Evolutionary conservation across 257 asterid genomes (phyloP).

Genomic region (Solanum tacnaense): DNA sequence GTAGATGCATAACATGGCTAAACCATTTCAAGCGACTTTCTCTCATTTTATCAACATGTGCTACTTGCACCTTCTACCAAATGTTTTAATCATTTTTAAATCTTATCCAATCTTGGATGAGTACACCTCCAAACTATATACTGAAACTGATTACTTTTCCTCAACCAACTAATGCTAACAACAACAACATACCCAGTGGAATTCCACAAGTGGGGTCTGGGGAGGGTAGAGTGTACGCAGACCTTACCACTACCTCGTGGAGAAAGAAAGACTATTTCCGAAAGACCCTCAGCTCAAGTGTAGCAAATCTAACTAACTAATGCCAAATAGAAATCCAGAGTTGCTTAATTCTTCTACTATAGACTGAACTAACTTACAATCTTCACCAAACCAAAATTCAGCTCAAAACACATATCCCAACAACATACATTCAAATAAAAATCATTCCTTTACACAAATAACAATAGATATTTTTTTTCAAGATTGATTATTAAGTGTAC

Average conservation of each 20-base stretch:
- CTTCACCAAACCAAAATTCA: neutral
- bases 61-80: neutral
- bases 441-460: neutral
- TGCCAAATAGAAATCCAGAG: neutral
- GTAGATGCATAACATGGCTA: neutral
- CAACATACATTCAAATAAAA: neutral
- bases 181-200: neutral
- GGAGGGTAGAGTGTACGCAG: neutral
- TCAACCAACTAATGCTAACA: neutral
- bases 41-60: neutral
- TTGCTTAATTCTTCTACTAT: neutral
- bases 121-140: neutral
- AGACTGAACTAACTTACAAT: neutral
- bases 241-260: neutral
- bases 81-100: neutral
- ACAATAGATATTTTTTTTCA: neutral
- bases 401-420: neutral
- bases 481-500: too few relatives aligned
- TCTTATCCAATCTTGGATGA: neutral
- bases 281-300: neutral
- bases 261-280: neutral
- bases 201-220: neutral
- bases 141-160: neutral
- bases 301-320: neutral
- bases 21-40: neutral